Conservation (phyloP, 2,329 filamentous ascomycete species). For the Diaporthe capsici region DNA sequence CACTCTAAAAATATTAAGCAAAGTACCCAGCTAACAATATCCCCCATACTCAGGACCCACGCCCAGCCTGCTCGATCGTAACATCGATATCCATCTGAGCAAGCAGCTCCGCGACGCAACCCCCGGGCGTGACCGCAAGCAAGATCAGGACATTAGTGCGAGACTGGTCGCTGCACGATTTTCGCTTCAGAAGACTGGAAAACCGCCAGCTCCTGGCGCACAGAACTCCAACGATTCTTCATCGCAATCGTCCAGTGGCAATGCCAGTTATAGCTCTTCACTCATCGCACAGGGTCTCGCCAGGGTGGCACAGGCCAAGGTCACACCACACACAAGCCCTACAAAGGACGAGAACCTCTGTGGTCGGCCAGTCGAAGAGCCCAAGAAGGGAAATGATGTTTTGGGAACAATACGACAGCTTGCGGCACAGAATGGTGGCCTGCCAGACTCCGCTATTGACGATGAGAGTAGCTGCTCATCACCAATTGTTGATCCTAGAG, state of each 20-base stretch:
- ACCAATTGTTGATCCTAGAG: background rate
- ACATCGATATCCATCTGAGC: constrained; percentile 14
- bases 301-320: constrained; percentile 24
- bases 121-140: background rate
- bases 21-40: constrained; percentile 28
- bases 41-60: background rate
- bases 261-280: constrained; percentile 32
- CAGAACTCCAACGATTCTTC: constrained; percentile 27
- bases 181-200: constrained; percentile 1
- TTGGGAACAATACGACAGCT: constrained; percentile 35
- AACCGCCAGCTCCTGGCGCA: background rate
- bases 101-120: constrained; percentile 21
- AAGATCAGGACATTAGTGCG: constrained; percentile 17
- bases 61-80: constrained; percentile 16
- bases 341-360: constrained; percentile 33
- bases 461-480: constrained; percentile 34
- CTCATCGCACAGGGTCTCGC: constrained; percentile 39
- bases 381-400: background rate
- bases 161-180: constrained; percentile 30
- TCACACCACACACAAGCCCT: constrained; percentile 39
- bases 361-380: background rate
- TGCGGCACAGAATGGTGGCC: constrained; percentile 36
- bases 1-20: background rate
- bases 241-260: constrained; percentile 34
- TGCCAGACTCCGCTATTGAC: constrained; percentile 37